Percentiles rank a stretch among this genome's conserved stretches.
These are phyloP conservation scores for Globisporangium irregulare DNA, from an alignment of 352 stramenopile species.

Conservation along the genomic window DNA sequence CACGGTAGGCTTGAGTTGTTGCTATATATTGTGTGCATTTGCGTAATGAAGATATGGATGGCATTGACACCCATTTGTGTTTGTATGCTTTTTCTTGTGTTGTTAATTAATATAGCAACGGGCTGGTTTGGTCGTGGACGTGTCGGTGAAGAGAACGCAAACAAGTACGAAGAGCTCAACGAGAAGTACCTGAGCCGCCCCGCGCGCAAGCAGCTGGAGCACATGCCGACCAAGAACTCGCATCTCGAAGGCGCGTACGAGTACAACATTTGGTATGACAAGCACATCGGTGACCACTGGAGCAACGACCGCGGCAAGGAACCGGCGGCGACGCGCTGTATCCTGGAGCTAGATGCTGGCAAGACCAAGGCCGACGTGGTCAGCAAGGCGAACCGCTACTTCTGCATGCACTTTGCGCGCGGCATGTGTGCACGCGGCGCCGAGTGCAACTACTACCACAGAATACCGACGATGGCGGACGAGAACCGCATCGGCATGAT, in stretches of 20 bases:
- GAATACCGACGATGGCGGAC: constrained; percentile 74
- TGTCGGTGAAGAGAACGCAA: constrained; percentile 58
- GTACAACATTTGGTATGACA: constrained; percentile 97
- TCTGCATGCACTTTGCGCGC: constrained; percentile 92
- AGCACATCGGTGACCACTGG: constrained; percentile 92
- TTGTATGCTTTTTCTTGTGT: background rate
- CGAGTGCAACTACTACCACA: constrained; percentile 93
- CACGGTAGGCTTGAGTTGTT: constrained; percentile 32
- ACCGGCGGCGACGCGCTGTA: constrained; percentile 83
- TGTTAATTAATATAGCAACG: constrained; percentile 44
- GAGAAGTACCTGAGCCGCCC: constrained; percentile 78
- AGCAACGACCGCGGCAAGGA: constrained; percentile 81
- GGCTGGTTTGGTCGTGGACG: constrained; percentile 93
- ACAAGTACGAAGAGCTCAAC: constrained; percentile 86
- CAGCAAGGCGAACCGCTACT: constrained; percentile 83
- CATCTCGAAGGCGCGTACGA: constrained; percentile 90
- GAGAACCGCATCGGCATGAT: constrained; percentile 82
- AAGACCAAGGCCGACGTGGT: constrained; percentile 90
- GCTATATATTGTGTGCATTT: background rate
- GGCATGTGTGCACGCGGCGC: constrained; percentile 86
- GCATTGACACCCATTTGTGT: background rate
- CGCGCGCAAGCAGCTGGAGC: constrained; percentile 90
- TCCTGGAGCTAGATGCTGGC: constrained; percentile 82
- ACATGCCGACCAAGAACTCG: constrained; percentile 80
- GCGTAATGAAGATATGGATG: background rate